Evolutionary conservation across 306 rosid species (phyloP).

Genomic region (Abrus precatorius): DNA sequence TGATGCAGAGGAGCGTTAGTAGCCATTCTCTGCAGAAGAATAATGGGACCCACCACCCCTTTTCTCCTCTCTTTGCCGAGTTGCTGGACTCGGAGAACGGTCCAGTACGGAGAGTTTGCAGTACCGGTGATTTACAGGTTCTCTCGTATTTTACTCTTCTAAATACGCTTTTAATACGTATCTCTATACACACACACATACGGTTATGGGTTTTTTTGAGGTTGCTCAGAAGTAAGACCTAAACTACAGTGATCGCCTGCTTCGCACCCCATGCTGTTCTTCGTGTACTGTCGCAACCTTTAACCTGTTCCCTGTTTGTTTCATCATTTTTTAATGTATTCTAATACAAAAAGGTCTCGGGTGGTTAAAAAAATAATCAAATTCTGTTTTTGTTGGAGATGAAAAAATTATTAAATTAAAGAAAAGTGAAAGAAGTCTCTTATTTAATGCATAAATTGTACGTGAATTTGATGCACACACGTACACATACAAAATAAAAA

Average conservation of each 20-base stretch:
- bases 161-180: no score
- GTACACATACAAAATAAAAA: background rate
- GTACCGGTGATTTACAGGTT: slow-evolving; percentile 87
- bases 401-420: background rate
- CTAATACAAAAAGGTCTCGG: background rate
- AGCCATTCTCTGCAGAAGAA: slow-evolving; percentile 72
- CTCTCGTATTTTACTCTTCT: background rate
- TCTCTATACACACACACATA: no score
- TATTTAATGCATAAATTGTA: background rate
- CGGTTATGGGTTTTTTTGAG: no score
- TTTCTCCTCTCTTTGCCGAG: slow-evolving; percentile 51
- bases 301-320: background rate
- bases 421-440: background rate
- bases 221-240: background rate
- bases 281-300: background rate
- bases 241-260: background rate
- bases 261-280: background rate
- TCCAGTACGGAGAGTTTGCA: slow-evolving; percentile 74
- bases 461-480: background rate
- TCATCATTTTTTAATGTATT: background rate
- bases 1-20: slow-evolving; percentile 68
- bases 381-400: background rate
- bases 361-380: background rate
- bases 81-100: slow-evolving; percentile 49
- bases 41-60: slow-evolving; percentile 52